A percentile compares a stretch with the other conserved stretches of the same genome.
Evolutionary conservation across 2,329 filamentous ascomycete genomes (phyloP).

Genomic region (Leptographium procerum): DNA sequence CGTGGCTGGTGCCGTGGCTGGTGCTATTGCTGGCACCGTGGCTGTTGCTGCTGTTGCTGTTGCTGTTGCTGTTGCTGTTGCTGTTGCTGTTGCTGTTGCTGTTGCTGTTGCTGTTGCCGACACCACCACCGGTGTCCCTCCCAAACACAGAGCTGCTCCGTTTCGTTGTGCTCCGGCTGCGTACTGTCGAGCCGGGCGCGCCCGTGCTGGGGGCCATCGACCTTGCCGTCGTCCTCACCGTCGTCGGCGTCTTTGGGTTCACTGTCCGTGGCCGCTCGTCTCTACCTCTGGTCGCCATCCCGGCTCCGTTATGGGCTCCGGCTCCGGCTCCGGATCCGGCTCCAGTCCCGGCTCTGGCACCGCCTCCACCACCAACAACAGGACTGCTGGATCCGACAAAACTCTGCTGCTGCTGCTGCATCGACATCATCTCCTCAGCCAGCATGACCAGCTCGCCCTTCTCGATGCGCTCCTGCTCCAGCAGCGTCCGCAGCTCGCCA

Average conservation of each 20-base stretch:
- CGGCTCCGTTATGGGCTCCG: conserved; percentile 9
- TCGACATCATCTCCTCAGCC: conserved; percentile 73
- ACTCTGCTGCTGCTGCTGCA: conserved; percentile 39
- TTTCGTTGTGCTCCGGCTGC: background rate
- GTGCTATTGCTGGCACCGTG: too few species aligned
- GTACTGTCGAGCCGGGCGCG: background rate
- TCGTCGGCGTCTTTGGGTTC: background rate
- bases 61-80: background rate
- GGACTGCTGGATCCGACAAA: too few species aligned
- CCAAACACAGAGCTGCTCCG: background rate
- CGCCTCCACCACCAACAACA: background rate
- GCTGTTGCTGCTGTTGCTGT: background rate
- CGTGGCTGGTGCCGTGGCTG: too few species aligned
- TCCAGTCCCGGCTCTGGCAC: too few species aligned
- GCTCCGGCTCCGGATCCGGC: too few species aligned
- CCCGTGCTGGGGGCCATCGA: background rate
- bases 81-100: background rate
- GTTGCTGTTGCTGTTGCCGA: background rate
- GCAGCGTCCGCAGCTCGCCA: conserved; percentile 47
- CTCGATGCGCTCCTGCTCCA: conserved; percentile 67
- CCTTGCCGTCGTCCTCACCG: background rate
- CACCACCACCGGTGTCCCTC: too few species aligned
- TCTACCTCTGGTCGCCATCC: too few species aligned
- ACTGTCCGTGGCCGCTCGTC: background rate
- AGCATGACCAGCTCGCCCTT: conserved; percentile 74